Conservation (phyloP, 495 filamentous ascomycete species). For the Xylaria bambusicola region DNA sequence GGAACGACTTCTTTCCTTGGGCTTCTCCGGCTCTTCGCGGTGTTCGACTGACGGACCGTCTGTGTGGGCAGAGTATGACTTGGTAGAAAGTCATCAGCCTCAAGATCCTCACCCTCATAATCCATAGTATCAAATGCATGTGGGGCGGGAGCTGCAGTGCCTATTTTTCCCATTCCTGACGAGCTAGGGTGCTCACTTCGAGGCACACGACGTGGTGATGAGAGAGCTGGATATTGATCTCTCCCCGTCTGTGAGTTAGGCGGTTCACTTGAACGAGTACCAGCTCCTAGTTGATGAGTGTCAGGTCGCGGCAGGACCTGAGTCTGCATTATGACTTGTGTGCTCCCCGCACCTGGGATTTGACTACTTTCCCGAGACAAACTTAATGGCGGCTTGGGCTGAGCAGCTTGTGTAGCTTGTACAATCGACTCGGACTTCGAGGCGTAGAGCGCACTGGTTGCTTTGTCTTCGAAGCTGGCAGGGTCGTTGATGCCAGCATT, state of each 20-base stretch:
- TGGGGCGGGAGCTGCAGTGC: neutral
- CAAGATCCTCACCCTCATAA: constrained; percentile 39
- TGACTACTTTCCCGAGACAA: constrained; percentile 31
- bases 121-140: constrained; percentile 21
- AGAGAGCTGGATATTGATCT: neutral
- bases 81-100: constrained; percentile 22
- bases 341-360: constrained; percentile 39
- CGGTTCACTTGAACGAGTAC: neutral
- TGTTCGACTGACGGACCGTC: constrained; percentile 31
- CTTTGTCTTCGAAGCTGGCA: constrained; percentile 27
- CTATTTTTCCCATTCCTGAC: neutral
- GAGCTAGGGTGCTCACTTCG: neutral
- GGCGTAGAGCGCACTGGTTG: neutral
- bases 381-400: constrained; percentile 11
- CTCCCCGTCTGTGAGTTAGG: neutral
- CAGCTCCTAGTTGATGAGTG: neutral
- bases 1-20: constrained; percentile 18
- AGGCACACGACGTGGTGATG: constrained; percentile 1
- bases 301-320: constrained; percentile 30
- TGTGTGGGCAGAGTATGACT: constrained; percentile 25
- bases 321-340: constrained; percentile 53
- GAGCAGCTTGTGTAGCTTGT: constrained; percentile 28
- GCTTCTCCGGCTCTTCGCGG: constrained; percentile 20
- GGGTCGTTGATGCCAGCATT: constrained; percentile 42
- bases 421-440: constrained; percentile 23